Evolutionary conservation across 176 grass and related monocot genomes (phyloP).

Genomic region (Areca catechu): DNA sequence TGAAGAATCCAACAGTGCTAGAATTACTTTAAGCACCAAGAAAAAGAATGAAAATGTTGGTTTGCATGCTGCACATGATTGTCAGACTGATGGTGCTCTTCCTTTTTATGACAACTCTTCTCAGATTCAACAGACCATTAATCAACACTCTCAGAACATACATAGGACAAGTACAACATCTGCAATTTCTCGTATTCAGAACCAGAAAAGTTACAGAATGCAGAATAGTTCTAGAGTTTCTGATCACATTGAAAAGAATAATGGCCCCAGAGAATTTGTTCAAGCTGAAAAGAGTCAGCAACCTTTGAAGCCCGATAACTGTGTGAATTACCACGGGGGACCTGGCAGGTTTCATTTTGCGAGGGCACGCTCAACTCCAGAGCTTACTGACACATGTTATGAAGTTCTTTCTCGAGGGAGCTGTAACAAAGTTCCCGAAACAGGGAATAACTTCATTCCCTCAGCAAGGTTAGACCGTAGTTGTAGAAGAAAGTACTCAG

Average conservation of each 20-base stretch:
- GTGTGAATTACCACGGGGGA: conserved; percentile 32
- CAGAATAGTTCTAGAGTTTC: conserved; percentile 29
- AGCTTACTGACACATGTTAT: conserved; percentile 56
- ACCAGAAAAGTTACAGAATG: conserved; percentile 27
- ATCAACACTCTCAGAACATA: conserved; percentile 19
- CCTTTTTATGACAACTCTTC: conserved; percentile 8
- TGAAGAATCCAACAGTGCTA: conserved; percentile 37
- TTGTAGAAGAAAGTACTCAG: conserved; percentile 42
- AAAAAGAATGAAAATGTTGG: conserved; percentile 30
- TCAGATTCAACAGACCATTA: conserved; percentile 32
- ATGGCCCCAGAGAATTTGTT: conserved; percentile 35
- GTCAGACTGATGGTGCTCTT: not conserved
- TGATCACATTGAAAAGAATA: conserved; percentile 59
- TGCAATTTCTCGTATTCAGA: conserved; percentile 30
- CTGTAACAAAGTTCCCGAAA: conserved; percentile 26
- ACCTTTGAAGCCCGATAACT: conserved; percentile 29
- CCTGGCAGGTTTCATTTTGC: conserved; percentile 54
- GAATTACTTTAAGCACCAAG: conserved; percentile 20
- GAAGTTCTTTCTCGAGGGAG: conserved; percentile 46
- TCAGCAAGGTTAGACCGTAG: conserved; percentile 35
- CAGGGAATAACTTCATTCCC: conserved; percentile 16
- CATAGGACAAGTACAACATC: conserved; percentile 21
- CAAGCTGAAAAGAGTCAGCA: conserved; percentile 43
- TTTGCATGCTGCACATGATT: conserved; percentile 21
- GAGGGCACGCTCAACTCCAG: conserved; percentile 76